Conservation (phyloP, 176 grass and related monocot species). For the Oryza glaberrima region DNA sequence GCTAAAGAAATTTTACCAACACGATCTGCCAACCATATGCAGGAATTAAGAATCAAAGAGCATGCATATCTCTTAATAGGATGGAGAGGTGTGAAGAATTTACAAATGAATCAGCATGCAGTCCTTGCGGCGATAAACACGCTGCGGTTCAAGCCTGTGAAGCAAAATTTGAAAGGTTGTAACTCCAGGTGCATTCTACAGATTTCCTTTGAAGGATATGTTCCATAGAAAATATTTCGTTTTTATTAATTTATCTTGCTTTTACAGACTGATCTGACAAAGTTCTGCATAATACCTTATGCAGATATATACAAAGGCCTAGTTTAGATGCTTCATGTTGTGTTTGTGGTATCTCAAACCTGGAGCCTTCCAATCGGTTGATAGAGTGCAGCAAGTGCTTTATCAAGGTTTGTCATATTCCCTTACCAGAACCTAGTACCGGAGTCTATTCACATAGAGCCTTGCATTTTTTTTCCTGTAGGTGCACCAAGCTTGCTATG, state of each 20-base stretch:
- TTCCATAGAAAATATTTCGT: background rate
- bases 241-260: conserved; percentile 30
- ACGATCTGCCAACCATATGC: conserved; percentile 37
- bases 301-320: conserved; percentile 49
- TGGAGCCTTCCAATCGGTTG: conserved; percentile 74
- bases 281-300: conserved; percentile 40
- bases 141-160: conserved; percentile 37
- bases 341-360: conserved; percentile 80
- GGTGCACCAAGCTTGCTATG: conserved; percentile 99
- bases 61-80: conserved; percentile 33
- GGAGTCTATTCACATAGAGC: conserved; percentile 44
- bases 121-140: conserved; percentile 32
- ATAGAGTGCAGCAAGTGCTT: conserved; percentile 77
- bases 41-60: conserved; percentile 45
- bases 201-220: background rate
- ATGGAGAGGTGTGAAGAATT: conserved; percentile 38
- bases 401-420: conserved; percentile 66
- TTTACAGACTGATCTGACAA: conserved; percentile 13
- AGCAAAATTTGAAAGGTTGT: conserved; percentile 56
- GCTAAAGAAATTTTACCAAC: conserved; percentile 36
- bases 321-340: conserved; percentile 73
- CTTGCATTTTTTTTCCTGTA: conserved; percentile 46
- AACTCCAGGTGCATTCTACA: conserved; percentile 27
- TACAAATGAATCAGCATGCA: conserved; percentile 32
- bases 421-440: conserved; percentile 19